Evolutionary conservation across 345 rosid species (phyloP), one percentile per base, ranked within the genome.

Genomic region (Physaria fendleri): DNA sequence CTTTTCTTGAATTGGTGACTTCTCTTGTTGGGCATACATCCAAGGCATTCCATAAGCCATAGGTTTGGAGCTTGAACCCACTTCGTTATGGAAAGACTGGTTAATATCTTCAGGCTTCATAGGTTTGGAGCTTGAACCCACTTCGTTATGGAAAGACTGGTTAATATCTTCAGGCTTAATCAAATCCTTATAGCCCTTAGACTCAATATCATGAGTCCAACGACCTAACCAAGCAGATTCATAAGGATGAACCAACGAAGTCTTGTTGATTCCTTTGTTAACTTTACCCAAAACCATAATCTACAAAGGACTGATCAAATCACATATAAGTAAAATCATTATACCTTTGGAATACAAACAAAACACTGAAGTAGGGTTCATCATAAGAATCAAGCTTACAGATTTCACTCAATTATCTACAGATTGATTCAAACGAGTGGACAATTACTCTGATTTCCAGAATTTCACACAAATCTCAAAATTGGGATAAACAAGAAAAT

Each of bases 171-270:
- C 64, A 59, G 59, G 58, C 15, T 11, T 58, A 46, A 27, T 17
- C 35, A 54, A 34, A n/a, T 54, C 4, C 5, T 10, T 55, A 6
- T 10, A 44, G 5, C 47, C n/a, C 10, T 48, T 27, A 20, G 12
- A 22, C 40, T 13, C 13, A 4, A 13, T 13, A 10, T 34, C 50
- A 38, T 25, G 22, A 24, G 41, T 70, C 54, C 92, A 82, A 50
- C 68, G 92, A 81, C 75, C 72, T 74, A 82, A 73, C 92, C 92
- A 84, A 9, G 30, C 68, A 48, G 80, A 72, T 56, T 82, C 78
- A 62, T 28, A 21, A 56, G 77, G 53, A 65, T 24, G 68, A 50
- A 45, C 22, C n/a, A n/a, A n/a, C n/a, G n/a, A n/a, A n/a, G n/a
- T n/a, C n/a, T n/a, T 63, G 23, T 13, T 60, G 38, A 55, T 62